Evolutionary conservation across 192 early-diverging fungal species (phyloP), one percentile per base, ranked within the genome.

Genomic region (Pecoramyces ruminantium): DNA sequence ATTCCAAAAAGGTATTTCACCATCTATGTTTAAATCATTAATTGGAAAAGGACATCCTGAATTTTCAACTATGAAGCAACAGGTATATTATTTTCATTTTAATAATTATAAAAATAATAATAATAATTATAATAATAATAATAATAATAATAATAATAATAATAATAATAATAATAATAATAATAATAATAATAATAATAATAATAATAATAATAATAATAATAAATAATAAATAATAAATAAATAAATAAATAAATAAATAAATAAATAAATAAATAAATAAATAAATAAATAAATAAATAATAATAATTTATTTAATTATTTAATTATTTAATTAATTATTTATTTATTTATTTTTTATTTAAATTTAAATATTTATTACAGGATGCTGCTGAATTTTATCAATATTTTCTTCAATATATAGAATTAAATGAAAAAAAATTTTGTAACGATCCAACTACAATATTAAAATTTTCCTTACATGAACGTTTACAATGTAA

Each of bases 21-120:
- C 98, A 6, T 86, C 87, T 17, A 96, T 96, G 94, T 96, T 98
- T 86, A 99, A 99, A 83, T 83, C 86, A 2, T 84, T 97, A 15
- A 88, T 98, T 38, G 96, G 95, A 17, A 90, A 91, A 79, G 95
- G 92, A 29, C 96, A 98, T 81, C 83, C 91, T n/a, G 98, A 99
- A 83, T 99, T 99, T 79, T 92, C 93, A 28, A 94, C 96, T 2
- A 99, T 99, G 98, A 89, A 95, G 38, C 98, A 99, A 85, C 98
- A 98, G 83, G 86, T 91, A 83, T 18, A 58, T 80, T 13, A 14
- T 30, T 30, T 34, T 79, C 38, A 11, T 5, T 27, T 8, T 29
- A 30, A 81, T 39, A 40, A 5, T 9, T 28, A 17, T 28, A 78
- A 30, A 4, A 29, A 30, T 85, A 21, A 25, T 25, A 42, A 28